A percentile compares a stretch with the other conserved stretches of the same genome.
Evolutionary conservation across 2,329 filamentous ascomycete species (phyloP).

Genomic region (Chaetomium sp.): DNA sequence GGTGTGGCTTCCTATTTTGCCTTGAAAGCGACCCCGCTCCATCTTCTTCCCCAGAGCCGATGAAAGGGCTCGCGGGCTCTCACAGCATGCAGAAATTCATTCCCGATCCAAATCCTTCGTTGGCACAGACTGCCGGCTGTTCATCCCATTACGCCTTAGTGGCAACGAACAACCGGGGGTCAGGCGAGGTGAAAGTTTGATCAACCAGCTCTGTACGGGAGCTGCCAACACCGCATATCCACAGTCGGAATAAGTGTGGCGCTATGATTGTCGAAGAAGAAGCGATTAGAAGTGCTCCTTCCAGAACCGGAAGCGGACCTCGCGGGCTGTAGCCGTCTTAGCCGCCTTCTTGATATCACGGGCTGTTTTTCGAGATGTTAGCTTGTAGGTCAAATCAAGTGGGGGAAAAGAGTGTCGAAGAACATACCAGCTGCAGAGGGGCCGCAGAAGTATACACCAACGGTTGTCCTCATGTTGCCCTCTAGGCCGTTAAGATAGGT

Average conservation of each 20-base stretch:
- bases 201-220: no score
- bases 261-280: conserved; percentile 3
- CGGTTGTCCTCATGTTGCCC: conserved; percentile 68
- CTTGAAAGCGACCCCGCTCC: no score
- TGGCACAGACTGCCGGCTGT: no score
- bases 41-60: no score
- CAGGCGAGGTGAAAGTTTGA: no score
- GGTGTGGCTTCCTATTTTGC: no score
- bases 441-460: conserved; percentile 97
- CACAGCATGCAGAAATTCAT: no score
- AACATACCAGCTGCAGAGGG: conserved; percentile 62
- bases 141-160: no score
- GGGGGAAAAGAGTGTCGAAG: neutral
- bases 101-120: no score
- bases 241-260: neutral
- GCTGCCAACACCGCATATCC: neutral
- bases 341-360: conserved; percentile 80
- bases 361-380: conserved; percentile 41
- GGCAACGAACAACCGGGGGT: no score
- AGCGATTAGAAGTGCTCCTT: conserved; percentile 75
- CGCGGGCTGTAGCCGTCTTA: conserved; percentile 61
- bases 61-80: no score
- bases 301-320: conserved; percentile 96
- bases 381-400: neutral
- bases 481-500: conserved; percentile 81